These are phyloP conservation scores for Eucalyptus globulus DNA, from an alignment of 345 rosid genomes.

Conservation along the genomic window DNA sequence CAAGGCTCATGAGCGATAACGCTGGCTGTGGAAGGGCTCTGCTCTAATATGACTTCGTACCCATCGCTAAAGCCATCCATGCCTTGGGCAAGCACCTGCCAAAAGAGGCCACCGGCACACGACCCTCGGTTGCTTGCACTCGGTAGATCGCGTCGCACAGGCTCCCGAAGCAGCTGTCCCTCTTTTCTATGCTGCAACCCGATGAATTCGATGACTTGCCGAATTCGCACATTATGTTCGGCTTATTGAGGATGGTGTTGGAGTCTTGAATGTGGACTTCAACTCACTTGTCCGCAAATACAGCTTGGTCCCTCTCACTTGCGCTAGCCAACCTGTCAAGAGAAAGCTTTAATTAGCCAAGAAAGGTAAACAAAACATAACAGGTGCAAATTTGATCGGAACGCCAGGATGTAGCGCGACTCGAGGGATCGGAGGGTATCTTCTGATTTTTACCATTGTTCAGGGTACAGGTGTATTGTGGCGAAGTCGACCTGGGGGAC, in stretches of 20 bases:
- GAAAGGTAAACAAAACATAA: no score
- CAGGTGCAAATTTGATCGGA: not conserved
- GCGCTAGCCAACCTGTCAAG: conserved; percentile 31
- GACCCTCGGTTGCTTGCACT: conserved; percentile 31
- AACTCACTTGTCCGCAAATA: conserved; percentile 42
- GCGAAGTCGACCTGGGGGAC: conserved; percentile 52
- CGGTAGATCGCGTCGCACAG: conserved; percentile 29
- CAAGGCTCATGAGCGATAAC: conserved; percentile 39
- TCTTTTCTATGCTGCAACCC: conserved; percentile 31
- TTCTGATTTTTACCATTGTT: conserved; percentile 33
- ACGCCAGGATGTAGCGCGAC: not conserved
- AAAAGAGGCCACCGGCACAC: conserved; percentile 49
- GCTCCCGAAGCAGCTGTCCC: conserved; percentile 29
- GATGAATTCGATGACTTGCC: conserved; percentile 35
- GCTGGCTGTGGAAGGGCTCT: conserved; percentile 42
- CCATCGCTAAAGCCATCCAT: conserved; percentile 41
- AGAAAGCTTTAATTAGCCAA: not conserved
- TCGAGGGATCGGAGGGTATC: not conserved
- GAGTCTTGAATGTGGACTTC: conserved; percentile 34
- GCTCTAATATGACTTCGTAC: conserved; percentile 37
- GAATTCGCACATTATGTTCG: conserved; percentile 45
- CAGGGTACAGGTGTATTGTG: conserved; percentile 69
- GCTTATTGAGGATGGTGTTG: conserved; percentile 27
- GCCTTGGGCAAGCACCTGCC: conserved; percentile 46
- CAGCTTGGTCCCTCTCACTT: conserved; percentile 17